Base-by-base conservation (phyloP, 75 land plant species). In the Ceratopteris richardii region DNA sequence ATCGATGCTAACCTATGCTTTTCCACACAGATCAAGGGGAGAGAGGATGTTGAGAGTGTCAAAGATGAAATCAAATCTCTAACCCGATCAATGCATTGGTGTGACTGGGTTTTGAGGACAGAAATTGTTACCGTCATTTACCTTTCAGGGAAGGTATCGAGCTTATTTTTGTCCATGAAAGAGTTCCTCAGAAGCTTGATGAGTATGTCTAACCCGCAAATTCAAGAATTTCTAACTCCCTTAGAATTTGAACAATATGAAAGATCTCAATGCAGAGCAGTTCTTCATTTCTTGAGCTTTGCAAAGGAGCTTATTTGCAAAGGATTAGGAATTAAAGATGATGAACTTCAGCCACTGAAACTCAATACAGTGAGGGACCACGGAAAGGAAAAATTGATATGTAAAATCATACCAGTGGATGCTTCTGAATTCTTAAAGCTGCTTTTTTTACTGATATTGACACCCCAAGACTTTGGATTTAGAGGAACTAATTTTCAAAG, bases 21-120 rank as follows among this genome's bases (percentile, higher is more conserved):
- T 44, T 40, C 0, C 37, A 28, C 5, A 36, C 51, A 21, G 44
- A 60, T 18, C 22, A n/a, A 46, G 3, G 50, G 22, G 22, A 2
- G 22, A 46, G 2, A 6, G 22, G 18, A 18, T 2, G 28, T 61
- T 50, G 37, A 72, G 17, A 39, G 24, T 31, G 16, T 66, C 25
- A 64, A 72, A 55, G 29, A 41, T 2, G 65, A 62, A 63, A 61
- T 72, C 30, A 53, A 31, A 67, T 41, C 46, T 1, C 51, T 74
- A 28, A 29, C 46, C 2, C 51, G 62, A 23, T 68, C 66, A 26
- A 44, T 74, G 25, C 60, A 74, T 17, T 75, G 78, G 78, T 70
- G 51, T 65, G 74, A 59, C 28, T 75, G 78, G 78, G 78, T 64
- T 56, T 37, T 75, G 68, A 29, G 44, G 14, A 41, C 37, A 54